Base-by-base conservation (phyloP, 345 rosid species). In the Moricandia moricandioides region DNA sequence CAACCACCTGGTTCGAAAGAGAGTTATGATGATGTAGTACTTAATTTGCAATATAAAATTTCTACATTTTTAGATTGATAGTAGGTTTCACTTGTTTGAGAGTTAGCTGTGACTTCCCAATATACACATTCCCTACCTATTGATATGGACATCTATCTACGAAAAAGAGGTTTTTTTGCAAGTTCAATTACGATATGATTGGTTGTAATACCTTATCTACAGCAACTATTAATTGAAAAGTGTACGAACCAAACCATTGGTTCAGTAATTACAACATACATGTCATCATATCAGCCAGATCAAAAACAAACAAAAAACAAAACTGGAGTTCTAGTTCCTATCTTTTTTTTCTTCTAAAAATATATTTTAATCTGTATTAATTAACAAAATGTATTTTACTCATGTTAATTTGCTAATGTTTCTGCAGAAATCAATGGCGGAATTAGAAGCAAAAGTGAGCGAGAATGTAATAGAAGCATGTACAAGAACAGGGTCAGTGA, bases 381-480 rank as follows among this genome's bases (percentile, higher is more conserved):
- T 54, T 40, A 6, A 21, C 9, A 21, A 26, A 18, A 0, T 13
- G 8, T 39, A 17, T n/a, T 5, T 34, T 35, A 62, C 5, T 8
- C 17, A 17, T 18, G 72, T 35, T 51, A 64, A 33, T 17, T 29
- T 65, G 56, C 45, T 72, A 0, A 34, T 30, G n/a, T 67, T 43
- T 34, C 24, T 54, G 26, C 34, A 80, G 83, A 80, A 80, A 66
- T 66, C 83, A 47, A 75, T 80, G 83, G 80, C 83, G 2, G 70
- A 80, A 39, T 14, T 80, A 71, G 83, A 94, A 80, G 95, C 84
- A 61, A 88, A 82, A 78, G 91, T 83, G 12, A 76, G 84, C 12
- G 90, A 94, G 79, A 87, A 72, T 71, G 97, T 94, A 52, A 82
- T 91, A 27, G 84, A 83, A 84, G 98, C 97, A 13, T 94, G 98